phyloP scores from a whole-genome alignment of 768 basidiomycete genomes.

The Roridomyces roridus region DNA sequence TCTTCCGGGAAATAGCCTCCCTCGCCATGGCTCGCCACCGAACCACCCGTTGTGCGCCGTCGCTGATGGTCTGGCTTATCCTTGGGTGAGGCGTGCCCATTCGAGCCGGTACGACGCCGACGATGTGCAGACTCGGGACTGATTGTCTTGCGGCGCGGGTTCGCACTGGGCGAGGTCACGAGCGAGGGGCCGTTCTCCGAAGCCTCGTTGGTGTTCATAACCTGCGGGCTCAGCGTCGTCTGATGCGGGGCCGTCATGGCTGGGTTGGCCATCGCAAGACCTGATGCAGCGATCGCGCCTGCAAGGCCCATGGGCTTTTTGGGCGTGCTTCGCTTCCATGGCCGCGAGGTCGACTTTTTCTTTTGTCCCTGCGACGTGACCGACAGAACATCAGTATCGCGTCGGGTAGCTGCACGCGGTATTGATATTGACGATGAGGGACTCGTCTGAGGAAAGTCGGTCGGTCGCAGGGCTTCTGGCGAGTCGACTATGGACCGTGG shows the following conservation, averaged over 20 bases:
- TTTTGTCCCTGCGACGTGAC: constrained; percentile 26
- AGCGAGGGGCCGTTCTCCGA: constrained; percentile 22
- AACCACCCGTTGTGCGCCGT: constrained; percentile 24
- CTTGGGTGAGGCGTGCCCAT: neutral
- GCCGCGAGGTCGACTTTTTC: constrained; percentile 44
- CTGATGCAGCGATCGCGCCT: constrained; percentile 68
- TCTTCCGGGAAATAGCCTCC: constrained; percentile 27
- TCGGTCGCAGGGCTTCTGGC: constrained; percentile 44
- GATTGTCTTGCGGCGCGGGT: constrained; percentile 13
- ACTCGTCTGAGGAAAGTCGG: constrained; percentile 31
- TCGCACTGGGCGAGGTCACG: constrained; percentile 23
- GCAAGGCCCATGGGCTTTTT: constrained; percentile 67
- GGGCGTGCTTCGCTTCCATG: constrained; percentile 46
- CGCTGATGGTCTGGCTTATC: constrained; percentile 10
- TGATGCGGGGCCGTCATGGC: constrained; percentile 55
- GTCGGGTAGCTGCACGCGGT: constrained; percentile 15
- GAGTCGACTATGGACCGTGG: constrained; percentile 49
- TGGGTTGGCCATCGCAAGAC: constrained; percentile 69
- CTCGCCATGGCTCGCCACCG: constrained; percentile 21
- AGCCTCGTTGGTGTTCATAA: constrained; percentile 24
- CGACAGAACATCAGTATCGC: constrained; percentile 20
- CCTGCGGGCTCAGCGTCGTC: constrained; percentile 41
- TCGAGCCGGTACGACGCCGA: constrained; percentile 3
- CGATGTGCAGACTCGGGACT: constrained; percentile 15
- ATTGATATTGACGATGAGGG: constrained; percentile 8